phyloP scores from a whole-genome alignment of 768 basidiomycete species.

The Scleroderma bovista region DNA sequence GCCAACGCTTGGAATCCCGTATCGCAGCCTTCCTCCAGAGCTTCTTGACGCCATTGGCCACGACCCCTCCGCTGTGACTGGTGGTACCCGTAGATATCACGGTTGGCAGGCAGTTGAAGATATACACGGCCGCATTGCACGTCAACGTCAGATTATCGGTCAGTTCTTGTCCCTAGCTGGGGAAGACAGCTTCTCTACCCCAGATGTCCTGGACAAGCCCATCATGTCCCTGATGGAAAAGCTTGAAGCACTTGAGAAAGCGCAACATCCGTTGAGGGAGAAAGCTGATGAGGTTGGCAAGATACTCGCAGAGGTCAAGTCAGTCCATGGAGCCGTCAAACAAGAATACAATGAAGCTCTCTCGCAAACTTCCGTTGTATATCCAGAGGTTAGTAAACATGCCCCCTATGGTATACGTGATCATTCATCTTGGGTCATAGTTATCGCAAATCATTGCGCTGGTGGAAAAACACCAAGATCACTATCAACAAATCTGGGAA shows the following conservation, averaged over 20 bases:
- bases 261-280: conserved; percentile 38
- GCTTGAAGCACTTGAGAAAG: conserved; percentile 45
- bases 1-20: conserved; percentile 41
- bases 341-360: conserved; percentile 58
- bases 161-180: conserved; percentile 35
- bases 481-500: conserved; percentile 79
- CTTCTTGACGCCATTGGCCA: conserved; percentile 70
- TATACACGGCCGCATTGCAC: conserved; percentile 54
- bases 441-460: conserved; percentile 64
- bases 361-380: conserved; percentile 66
- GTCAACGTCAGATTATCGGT: conserved; percentile 52
- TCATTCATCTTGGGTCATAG: conserved; percentile 30
- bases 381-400: conserved; percentile 57
- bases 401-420: neutral
- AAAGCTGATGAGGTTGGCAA: conserved; percentile 47
- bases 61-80: conserved; percentile 72
- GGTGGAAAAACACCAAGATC: conserved; percentile 75
- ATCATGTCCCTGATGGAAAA: conserved; percentile 45
- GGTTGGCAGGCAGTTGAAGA: conserved; percentile 78
- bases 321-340: conserved; percentile 52
- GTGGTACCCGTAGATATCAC: conserved; percentile 51
- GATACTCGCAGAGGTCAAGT: conserved; percentile 48
- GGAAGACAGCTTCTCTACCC: conserved; percentile 7
- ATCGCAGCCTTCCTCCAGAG: conserved; percentile 53
- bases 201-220: conserved; percentile 46